Percentiles rank a stretch among this genome's conserved stretches.
Evolutionary conservation across 31 red algal genomes (phyloP).

Genomic region (Bonnemaisonia californica): DNA sequence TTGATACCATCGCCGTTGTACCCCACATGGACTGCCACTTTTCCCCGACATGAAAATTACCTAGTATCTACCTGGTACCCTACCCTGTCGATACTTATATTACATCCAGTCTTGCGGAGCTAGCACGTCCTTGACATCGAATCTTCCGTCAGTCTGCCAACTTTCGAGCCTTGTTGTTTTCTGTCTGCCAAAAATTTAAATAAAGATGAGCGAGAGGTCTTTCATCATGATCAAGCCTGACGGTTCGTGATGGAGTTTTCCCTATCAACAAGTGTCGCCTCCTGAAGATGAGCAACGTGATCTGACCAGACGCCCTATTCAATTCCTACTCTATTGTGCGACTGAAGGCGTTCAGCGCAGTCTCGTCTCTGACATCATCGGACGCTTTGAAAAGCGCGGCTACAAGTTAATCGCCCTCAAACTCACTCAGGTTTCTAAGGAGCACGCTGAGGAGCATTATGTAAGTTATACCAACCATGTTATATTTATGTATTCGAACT

Average conservation of each 20-base stretch:
- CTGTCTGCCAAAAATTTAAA: neutral
- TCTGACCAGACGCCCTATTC: neutral
- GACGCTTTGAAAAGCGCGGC: slow-evolving; percentile 81
- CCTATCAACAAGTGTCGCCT: too few species aligned
- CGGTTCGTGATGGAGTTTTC: slow-evolving; percentile 12
- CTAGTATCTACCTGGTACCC: too few species aligned
- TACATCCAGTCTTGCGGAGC: too few species aligned
- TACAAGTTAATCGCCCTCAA: slow-evolving; percentile 87
- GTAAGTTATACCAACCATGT: too few species aligned
- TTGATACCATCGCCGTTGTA: too few species aligned
- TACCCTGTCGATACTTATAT: too few species aligned
- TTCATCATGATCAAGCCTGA: slow-evolving; percentile 75
- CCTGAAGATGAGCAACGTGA: neutral
- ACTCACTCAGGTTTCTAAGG: slow-evolving; percentile 51
- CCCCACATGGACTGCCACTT: too few species aligned
- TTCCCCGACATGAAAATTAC: too few species aligned
- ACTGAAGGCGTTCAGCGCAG: slow-evolving; percentile 69
- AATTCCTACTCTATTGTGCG: neutral
- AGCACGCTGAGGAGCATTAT: slow-evolving; percentile 76
- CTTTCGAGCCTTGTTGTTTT: neutral
- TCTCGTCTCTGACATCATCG: slow-evolving; percentile 81
- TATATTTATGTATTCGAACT: too few species aligned
- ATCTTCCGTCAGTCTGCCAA: neutral
- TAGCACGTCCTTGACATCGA: too few species aligned
- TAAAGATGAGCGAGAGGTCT: slow-evolving; percentile 38